Evolutionary conservation across 2,329 filamentous ascomycete species (phyloP), one percentile per base, ranked within the genome.

Genomic region (Corinectria fuckeliana): DNA sequence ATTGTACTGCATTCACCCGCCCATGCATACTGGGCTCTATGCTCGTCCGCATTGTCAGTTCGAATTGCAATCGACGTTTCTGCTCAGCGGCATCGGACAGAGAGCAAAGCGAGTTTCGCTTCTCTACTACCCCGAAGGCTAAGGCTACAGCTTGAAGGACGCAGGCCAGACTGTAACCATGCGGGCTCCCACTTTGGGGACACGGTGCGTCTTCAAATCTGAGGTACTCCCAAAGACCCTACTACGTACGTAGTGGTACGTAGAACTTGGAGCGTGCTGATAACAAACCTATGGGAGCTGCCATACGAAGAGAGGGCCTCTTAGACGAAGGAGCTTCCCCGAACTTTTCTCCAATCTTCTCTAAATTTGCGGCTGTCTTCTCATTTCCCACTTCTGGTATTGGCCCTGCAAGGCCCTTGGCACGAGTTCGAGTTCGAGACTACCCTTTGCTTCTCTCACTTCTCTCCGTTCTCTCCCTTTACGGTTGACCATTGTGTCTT

Each of bases 391-490:
- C 44, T 45, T 39, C 56, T 28, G 34, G 60, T 60, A 39, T 47
- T 53, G 56, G 54, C 66, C 67, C 51, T 66, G 60, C 30, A 41
- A 41, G 44, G 14, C 42, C 62, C 49, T 45, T n/a, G n/a, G n/a
- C n/a, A n/a, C n/a, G n/a, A 56, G 51, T 56, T 49, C 39, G 48
- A 38, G 50, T 69, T 68, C 61, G 60, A 67, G 67, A 67, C 59
- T 57, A 57, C 50, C 56, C 28, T 34, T 48, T 39, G 36, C 41
- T 30, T 55, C 52, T 59, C 53, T 61, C 49, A 10, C 50, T 49
- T n/a, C n/a, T n/a, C n/a, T n/a, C n/a, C n/a, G n/a, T n/a, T n/a
- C n/a, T n/a, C n/a, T n/a, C n/a, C n/a, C n/a, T n/a, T n/a, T n/a
- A n/a, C n/a, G n/a, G n/a, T n/a, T 55, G 23, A 32, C 25, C 32